Base-by-base conservation (phyloP, 176 grass and related monocot genomes). In the Chloris gayana region DNA sequence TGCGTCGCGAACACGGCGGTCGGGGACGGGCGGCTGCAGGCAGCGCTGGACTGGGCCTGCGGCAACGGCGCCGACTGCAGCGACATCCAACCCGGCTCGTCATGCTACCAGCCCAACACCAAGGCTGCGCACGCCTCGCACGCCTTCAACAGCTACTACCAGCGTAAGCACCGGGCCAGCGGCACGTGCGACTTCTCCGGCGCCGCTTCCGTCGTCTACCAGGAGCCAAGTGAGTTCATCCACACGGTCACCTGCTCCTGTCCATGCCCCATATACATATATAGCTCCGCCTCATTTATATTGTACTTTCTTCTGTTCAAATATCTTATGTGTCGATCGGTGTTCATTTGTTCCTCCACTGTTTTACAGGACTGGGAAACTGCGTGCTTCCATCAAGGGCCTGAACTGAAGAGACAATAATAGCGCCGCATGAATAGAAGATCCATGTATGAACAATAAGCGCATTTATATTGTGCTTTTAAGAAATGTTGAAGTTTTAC, bases 51-150 rank as follows among this genome's bases (percentile, higher is more conserved):
- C 81, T 96, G 59, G 2, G 93, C 87, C 4, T 95, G 93, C 24
- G 57, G 87, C 26, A 57, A 96, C 9, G 87, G 87, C 18, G 93
- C 93, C 4, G 90, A 95, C 73, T 92, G 93, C 85, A 74, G 74
- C 24, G 59, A 74, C 41, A 96, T 90, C 49, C 93, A 92, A 70
- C 82, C 75, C 0, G 82, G 85, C 0, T 50, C 61, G 0, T n/a
- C 54, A 0, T 95, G 93, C 85, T 95, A 32, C 62, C n/a, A 92
- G 4, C 89, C 93, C 2, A 72, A 95, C 82, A 92, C 87, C 29
- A 37, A 78, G 27, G 49, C 77, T 4, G 82, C 89, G 0, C 93
- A 95, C 49, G 89, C 93, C 5, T 81, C 87, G 0, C 77, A 88
- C 26, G 89, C 89, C 0, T 78, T 91, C 89, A 75, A 91, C 17